Evolutionary conservation across 306 rosid genomes (phyloP).

Genomic region (Dalbergia cultrata): DNA sequence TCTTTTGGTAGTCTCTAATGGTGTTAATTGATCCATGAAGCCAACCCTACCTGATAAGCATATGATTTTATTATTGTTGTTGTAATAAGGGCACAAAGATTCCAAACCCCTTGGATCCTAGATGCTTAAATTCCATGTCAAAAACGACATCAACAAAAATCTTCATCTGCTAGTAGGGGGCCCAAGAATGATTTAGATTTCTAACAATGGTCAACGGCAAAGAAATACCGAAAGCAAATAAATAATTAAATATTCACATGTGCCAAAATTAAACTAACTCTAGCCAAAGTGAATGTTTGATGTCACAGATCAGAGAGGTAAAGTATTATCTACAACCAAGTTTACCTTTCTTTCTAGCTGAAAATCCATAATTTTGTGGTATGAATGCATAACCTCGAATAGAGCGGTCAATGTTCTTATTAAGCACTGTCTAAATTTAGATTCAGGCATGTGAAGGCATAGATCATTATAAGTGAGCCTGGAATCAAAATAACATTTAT

Average conservation of each 20-base stretch:
- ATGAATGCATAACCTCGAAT: constrained; percentile 86
- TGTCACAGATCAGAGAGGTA: constrained; percentile 8
- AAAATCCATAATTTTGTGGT: constrained; percentile 89
- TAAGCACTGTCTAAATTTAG: constrained; percentile 90
- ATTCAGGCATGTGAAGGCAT: constrained; percentile 89
- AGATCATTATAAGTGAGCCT: constrained; percentile 98
- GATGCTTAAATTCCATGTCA: background rate
- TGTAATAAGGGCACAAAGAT: background rate
- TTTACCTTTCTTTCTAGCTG: constrained; percentile 81
- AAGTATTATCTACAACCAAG: constrained; percentile 7
- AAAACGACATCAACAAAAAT: background rate
- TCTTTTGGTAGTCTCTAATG: background rate
- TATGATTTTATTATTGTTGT: background rate
- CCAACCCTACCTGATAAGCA: background rate
- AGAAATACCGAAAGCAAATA: background rate
- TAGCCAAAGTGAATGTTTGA: constrained; percentile 27
- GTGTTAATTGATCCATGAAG: background rate
- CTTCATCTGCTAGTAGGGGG: constrained; percentile 17
- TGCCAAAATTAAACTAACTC: constrained; percentile 28
- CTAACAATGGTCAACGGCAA: constrained; percentile 17
- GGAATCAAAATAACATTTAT: constrained; percentile 55
- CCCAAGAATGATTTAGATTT: constrained; percentile 15
- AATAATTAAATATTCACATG: background rate
- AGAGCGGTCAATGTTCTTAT: constrained; percentile 79
- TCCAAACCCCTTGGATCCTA: background rate